Conservation (phyloP, 129 eudicot genomes). For the Helianthus tuberosus region DNA sequence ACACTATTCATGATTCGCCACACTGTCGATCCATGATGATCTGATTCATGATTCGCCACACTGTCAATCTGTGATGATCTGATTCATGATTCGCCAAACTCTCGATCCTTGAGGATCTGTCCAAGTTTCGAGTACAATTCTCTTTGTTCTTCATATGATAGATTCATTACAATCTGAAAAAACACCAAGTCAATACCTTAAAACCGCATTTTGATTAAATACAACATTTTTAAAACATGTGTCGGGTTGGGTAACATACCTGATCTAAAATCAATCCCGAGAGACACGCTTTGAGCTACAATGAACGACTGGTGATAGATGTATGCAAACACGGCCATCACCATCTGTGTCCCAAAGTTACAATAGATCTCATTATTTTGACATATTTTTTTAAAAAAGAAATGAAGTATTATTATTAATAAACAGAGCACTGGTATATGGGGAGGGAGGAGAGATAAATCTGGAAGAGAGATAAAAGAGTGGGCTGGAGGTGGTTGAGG, state of each 20-base stretch:
- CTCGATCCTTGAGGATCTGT: slow-evolving; percentile 61
- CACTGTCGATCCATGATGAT: slow-evolving; percentile 51
- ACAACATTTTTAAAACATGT: too few species aligned
- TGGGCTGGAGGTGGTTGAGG: too few species aligned
- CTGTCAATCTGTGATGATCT: slow-evolving; percentile 42
- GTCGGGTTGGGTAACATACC: slow-evolving; percentile 43
- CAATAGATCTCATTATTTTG: not conserved
- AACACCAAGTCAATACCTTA: slow-evolving; percentile 4
- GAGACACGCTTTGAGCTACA: slow-evolving; percentile 74
- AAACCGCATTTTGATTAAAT: not conserved
- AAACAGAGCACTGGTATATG: too few species aligned
- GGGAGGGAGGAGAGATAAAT: too few species aligned
- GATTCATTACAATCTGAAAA: slow-evolving; percentile 70
- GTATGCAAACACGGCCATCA: slow-evolving; percentile 96
- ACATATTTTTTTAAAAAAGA: not conserved
- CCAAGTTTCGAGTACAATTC: slow-evolving; percentile 71
- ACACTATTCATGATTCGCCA: slow-evolving; percentile 49
- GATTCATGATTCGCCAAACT: slow-evolving; percentile 53
- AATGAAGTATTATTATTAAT: not conserved
- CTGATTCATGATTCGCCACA: slow-evolving; percentile 54
- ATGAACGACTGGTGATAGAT: slow-evolving; percentile 88
- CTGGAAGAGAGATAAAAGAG: too few species aligned
- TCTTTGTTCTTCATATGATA: slow-evolving; percentile 73
- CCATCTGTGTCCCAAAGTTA: slow-evolving; percentile 59
- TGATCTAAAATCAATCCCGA: slow-evolving; percentile 90